These are phyloP conservation scores for Nasturtium officinale DNA, from an alignment of 345 rosid species.

Conservation along the genomic window DNA sequence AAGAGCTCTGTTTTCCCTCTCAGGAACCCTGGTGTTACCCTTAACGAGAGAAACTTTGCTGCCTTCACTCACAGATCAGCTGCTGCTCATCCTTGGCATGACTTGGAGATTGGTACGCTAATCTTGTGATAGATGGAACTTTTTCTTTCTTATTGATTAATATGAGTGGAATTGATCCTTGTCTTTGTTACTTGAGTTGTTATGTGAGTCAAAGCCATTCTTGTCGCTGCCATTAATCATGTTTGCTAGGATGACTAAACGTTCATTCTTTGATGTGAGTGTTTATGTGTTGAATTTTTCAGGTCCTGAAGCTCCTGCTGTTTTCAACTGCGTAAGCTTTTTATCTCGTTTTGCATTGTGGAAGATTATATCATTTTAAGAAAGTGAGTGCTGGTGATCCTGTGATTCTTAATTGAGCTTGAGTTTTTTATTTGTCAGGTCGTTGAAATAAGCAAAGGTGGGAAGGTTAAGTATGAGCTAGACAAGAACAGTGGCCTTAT, in stretches of 20 bases:
- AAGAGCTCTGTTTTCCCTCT: constrained; percentile 35
- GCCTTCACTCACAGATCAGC: constrained; percentile 73
- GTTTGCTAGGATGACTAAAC: not conserved
- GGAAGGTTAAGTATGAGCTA: constrained; percentile 97
- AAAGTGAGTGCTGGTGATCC: not conserved
- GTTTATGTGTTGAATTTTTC: constrained; percentile 40
- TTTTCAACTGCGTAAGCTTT: constrained; percentile 83
- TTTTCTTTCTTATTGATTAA: not conserved
- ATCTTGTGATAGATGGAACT: not conserved
- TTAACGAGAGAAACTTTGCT: constrained; percentile 81
- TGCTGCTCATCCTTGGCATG: constrained; percentile 99
- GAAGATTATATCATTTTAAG: not conserved
- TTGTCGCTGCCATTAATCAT: not conserved
- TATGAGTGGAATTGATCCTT: not conserved
- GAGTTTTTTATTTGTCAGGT: constrained; percentile 55
- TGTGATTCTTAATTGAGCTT: not conserved
- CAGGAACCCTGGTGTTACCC: constrained; percentile 45
- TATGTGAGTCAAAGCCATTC: not conserved
- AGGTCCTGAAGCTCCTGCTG: constrained; percentile 89
- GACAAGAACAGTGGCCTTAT: constrained; percentile 93
- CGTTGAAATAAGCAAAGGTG: constrained; percentile 90
- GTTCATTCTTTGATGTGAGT: constrained; percentile 19
- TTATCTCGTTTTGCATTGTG: constrained; percentile 18
- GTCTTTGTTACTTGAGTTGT: not conserved
- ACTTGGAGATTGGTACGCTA: constrained; percentile 73